phyloP scores from a whole-genome alignment of 2,329 filamentous ascomycete genomes.

The Penicillium sp. region DNA sequence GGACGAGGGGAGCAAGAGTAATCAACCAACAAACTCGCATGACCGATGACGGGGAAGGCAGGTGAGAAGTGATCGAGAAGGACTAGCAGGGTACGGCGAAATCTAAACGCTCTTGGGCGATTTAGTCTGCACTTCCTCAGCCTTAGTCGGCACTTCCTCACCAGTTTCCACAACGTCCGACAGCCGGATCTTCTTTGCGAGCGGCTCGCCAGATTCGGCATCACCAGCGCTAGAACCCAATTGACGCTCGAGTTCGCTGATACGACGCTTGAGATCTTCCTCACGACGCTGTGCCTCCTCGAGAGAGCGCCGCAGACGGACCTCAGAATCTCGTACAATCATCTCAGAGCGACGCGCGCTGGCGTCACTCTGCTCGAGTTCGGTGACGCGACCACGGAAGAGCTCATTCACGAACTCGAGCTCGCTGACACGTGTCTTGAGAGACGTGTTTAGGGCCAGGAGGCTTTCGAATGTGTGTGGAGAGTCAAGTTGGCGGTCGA shows the following conservation, averaged over 20 bases:
- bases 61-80: background rate
- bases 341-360: slow-evolving; percentile 60
- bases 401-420: slow-evolving; percentile 90
- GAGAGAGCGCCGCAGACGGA: slow-evolving; percentile 58
- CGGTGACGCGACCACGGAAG: slow-evolving; percentile 67
- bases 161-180: slow-evolving; percentile 52
- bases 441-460: slow-evolving; percentile 71
- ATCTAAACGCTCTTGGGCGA: slow-evolving; percentile 35
- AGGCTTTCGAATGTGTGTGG: slow-evolving; percentile 78
- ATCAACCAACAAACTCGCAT: background rate
- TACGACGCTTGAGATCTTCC: slow-evolving; percentile 72
- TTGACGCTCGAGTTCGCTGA: slow-evolving; percentile 70
- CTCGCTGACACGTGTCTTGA: slow-evolving; percentile 95
- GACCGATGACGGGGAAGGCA: slow-evolving; percentile 3
- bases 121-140: slow-evolving; percentile 29
- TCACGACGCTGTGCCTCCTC: slow-evolving; percentile 76
- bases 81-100: slow-evolving; percentile 1
- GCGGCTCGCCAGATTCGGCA: slow-evolving; percentile 42
- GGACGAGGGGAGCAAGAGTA: slow-evolving; percentile 24
- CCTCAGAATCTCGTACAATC: slow-evolving; percentile 53
- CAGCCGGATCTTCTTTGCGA: slow-evolving; percentile 55
- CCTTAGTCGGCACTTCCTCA: slow-evolving; percentile 29
- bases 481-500: slow-evolving; percentile 62
- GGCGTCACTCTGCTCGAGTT: slow-evolving; percentile 73
- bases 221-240: slow-evolving; percentile 30